Conservation (phyloP, 2,329 filamentous ascomycete species). For the Furcasterigmium sp. region DNA sequence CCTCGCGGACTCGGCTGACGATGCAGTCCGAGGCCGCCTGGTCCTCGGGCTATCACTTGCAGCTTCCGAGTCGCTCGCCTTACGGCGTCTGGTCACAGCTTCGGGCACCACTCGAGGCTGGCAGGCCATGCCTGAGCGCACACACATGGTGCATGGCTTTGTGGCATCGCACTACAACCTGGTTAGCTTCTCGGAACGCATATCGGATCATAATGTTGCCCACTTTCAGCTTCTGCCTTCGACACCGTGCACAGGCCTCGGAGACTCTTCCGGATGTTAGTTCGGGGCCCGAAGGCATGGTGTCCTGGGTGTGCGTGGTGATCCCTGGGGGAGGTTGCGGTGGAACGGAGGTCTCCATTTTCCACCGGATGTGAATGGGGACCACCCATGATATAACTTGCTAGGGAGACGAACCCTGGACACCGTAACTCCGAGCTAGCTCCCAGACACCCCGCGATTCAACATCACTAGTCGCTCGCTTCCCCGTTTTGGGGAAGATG, state of each 20-base stretch:
- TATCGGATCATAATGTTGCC: background rate
- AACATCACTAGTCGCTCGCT: too few species aligned
- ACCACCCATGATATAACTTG: too few species aligned
- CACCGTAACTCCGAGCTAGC: background rate
- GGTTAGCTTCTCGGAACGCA: background rate
- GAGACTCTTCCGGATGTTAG: conserved; percentile 3
- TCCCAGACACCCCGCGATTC: background rate
- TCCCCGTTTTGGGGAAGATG: too few species aligned
- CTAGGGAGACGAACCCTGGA: background rate
- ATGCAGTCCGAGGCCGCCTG: conserved; percentile 1
- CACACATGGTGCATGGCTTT: conserved; percentile 8
- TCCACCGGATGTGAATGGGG: conserved; percentile 2
- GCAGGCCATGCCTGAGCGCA: conserved; percentile 6
- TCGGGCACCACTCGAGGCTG: conserved; percentile 1
- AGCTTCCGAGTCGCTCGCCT: conserved; percentile 1
- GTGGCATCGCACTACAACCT: conserved; percentile 6
- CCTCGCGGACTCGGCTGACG: background rate
- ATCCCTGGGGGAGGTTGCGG: background rate
- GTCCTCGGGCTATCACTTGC: background rate
- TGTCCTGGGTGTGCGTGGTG: too few species aligned
- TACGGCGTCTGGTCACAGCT: conserved; percentile 1
- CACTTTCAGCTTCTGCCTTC: conserved; percentile 8
- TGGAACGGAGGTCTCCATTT: background rate
- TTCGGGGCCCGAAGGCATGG: conserved; percentile 1
- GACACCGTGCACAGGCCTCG: conserved; percentile 6